Evolutionary conservation across 306 rosid genomes (phyloP).

Genomic region (apple (Malus domestica)): DNA sequence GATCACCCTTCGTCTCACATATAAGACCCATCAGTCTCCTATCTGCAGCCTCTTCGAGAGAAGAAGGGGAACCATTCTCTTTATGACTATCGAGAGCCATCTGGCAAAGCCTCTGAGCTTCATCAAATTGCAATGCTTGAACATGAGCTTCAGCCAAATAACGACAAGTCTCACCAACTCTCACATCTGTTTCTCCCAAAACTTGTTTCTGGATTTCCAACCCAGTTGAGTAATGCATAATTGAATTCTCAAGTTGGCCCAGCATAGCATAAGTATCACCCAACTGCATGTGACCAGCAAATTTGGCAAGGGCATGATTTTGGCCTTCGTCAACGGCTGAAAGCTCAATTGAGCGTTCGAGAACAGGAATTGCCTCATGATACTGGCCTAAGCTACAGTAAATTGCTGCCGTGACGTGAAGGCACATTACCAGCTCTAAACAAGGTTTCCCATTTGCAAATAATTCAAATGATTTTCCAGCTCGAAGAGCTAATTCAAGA

Average conservation of each 20-base stretch:
- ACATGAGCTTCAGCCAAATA: slow-evolving; percentile 92
- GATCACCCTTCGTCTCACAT: slow-evolving; percentile 82
- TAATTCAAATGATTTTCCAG: slow-evolving; percentile 54
- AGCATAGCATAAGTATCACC: slow-evolving; percentile 88
- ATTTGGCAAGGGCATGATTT: slow-evolving; percentile 73
- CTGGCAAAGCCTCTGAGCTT: slow-evolving; percentile 78
- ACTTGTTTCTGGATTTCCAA: slow-evolving; percentile 67
- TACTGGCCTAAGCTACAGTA: slow-evolving; percentile 69
- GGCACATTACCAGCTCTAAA: slow-evolving; percentile 80
- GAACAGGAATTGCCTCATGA: slow-evolving; percentile 63
- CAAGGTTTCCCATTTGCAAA: slow-evolving; percentile 48
- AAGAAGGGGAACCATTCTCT: slow-evolving; percentile 50
- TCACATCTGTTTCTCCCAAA: slow-evolving; percentile 73
- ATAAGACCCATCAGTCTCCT: slow-evolving; percentile 95
- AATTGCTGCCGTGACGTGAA: slow-evolving; percentile 77
- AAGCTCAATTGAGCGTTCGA: slow-evolving; percentile 64
- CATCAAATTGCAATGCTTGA: slow-evolving; percentile 76
- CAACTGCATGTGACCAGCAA: slow-evolving; percentile 88
- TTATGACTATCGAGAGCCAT: slow-evolving; percentile 79
- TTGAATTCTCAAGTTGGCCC: slow-evolving; percentile 84
- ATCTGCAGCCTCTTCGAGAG: slow-evolving; percentile 90
- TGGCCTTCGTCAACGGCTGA: slow-evolving; percentile 58
- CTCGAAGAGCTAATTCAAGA: slow-evolving; percentile 71
- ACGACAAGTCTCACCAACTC: slow-evolving; percentile 85
- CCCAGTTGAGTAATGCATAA: slow-evolving; percentile 62